Base-by-base conservation (phyloP, 202 grass and related monocot species). In the Schoenoplectus triqueter region DNA sequence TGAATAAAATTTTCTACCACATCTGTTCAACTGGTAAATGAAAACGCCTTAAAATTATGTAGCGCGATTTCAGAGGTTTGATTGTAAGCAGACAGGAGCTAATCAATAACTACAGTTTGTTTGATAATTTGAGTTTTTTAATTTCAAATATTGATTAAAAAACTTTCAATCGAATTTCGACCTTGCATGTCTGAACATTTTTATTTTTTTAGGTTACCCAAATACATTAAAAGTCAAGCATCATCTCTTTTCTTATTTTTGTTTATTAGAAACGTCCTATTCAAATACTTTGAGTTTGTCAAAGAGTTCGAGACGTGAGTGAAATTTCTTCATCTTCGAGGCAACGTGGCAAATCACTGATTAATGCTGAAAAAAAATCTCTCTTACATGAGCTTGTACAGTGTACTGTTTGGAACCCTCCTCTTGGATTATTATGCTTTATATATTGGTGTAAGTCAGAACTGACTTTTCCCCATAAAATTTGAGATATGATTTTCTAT, bases 401-500 rank as follows among this genome's bases (percentile, higher is more conserved):
- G 1, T 60, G 76, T 80, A 63, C 52, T 59, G 1, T 79, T 56
- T 31, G 31, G 31, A 31, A 31, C 31, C 31, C 31, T 79, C 19
- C 15, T 1, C 44, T 59, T 80, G 14, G 21, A 60, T 80, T 80
- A 62, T 17, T 42, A 60, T 60, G 13, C 13, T 50, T 6, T 48
- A 11, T 49, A 10, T 10, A n/a, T 78, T 54, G 1, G 2, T 11
- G 11, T 10, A 63, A 80, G 76, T 63, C 76, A 63, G 76, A 77
- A 48, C 13, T 63, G 76, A 80, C 10, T 2, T 62, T 80, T 62
- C 31, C 76, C 22, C 13, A 67, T 67, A 67, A 64, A 41, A 41
- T 67, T 67, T 39, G 65, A 5, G 65, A 67, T 67, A 40, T 1
- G 21, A 31, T 41, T 66, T 31, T 66, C 15, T 18, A 61, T 61